Percentiles rank a stretch among this genome's conserved stretches.
Conservation (phyloP, 2,329 filamentous ascomycete genomes). For the Exserohilum rostratum region DNA sequence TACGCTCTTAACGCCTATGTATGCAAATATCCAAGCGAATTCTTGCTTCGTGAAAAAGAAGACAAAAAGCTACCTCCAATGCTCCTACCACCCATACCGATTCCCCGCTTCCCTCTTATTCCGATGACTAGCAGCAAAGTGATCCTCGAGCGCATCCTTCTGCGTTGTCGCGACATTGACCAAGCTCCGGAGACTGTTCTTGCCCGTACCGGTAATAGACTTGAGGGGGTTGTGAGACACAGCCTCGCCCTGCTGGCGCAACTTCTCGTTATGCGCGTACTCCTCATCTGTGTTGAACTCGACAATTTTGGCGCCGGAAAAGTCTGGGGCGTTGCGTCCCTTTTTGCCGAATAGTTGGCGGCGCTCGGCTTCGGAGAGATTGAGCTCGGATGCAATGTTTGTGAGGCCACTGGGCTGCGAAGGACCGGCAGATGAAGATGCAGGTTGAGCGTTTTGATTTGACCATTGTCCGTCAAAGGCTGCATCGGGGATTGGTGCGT, state of each 20-base stretch:
- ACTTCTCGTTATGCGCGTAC: constrained; percentile 81
- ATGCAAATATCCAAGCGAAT: background rate
- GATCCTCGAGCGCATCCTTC: constrained; percentile 87
- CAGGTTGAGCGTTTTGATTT: constrained; percentile 9
- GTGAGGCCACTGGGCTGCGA: constrained; percentile 63
- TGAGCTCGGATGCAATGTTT: constrained; percentile 75
- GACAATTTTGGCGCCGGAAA: constrained; percentile 69
- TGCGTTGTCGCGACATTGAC: constrained; percentile 83
- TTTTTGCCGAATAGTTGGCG: constrained; percentile 85
- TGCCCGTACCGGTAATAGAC: constrained; percentile 76
- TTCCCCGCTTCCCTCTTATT: constrained; percentile 83
- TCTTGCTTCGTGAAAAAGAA: background rate
- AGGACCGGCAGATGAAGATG: constrained; percentile 14
- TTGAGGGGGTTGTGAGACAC: constrained; percentile 81
- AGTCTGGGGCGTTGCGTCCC: constrained; percentile 51
- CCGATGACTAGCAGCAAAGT: constrained; percentile 79
- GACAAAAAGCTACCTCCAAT: background rate
- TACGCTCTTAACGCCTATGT: background rate
- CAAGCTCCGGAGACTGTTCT: constrained; percentile 87
- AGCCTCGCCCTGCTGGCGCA: constrained; percentile 72
- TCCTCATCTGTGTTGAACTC: constrained; percentile 90
- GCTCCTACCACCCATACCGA: constrained; percentile 79
- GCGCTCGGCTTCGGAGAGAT: constrained; percentile 75
- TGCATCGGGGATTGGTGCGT: constrained; percentile 18
- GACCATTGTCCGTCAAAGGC: constrained; percentile 13